A percentile compares a stretch with the other conserved stretches of the same genome.
Evolutionary conservation across 140 eudicot species (phyloP).

Genomic region (Artemisia princeps): DNA sequence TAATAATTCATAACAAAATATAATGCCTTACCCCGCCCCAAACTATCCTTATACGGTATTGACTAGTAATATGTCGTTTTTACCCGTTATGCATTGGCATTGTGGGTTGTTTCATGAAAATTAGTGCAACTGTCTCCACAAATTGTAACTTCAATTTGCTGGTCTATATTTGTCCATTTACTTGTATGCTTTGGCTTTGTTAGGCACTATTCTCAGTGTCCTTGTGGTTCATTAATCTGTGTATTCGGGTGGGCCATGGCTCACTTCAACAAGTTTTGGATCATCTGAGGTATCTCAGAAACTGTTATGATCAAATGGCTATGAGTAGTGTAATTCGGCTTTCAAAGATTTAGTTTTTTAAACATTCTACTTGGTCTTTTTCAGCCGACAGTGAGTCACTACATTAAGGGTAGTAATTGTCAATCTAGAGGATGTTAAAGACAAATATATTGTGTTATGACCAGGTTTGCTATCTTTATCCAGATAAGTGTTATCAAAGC

Average conservation of each 20-base stretch:
- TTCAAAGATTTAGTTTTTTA: too few relatives aligned
- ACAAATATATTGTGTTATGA: background rate
- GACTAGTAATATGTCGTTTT: slow-evolving; percentile 10
- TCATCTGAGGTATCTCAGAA: slow-evolving; percentile 4
- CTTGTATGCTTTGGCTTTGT: slow-evolving; percentile 28
- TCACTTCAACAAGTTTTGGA: background rate
- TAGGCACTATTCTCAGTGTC: slow-evolving; percentile 23
- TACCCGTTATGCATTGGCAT: background rate
- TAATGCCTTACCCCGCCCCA: slow-evolving; percentile 14
- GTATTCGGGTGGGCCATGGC: slow-evolving; percentile 23
- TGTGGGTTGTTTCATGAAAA: slow-evolving; percentile 2
- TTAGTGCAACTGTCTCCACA: background rate
- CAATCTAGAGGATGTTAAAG: background rate
- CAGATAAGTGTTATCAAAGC: background rate
- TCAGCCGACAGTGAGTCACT: too few relatives aligned
- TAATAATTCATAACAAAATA: slow-evolving; percentile 24
- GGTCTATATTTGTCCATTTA: slow-evolving; percentile 23
- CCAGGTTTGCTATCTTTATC: background rate
- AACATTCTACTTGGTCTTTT: too few relatives aligned
- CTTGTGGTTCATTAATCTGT: slow-evolving; percentile 29
- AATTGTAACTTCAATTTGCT: slow-evolving; percentile 17
- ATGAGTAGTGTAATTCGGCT: background rate
- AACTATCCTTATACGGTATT: slow-evolving; percentile 2
- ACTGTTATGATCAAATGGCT: slow-evolving; percentile 9
- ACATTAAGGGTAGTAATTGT: background rate